phyloP scores from a whole-genome alignment of 1,139 yeast genomes.

The Pichia inconspicua region DNA sequence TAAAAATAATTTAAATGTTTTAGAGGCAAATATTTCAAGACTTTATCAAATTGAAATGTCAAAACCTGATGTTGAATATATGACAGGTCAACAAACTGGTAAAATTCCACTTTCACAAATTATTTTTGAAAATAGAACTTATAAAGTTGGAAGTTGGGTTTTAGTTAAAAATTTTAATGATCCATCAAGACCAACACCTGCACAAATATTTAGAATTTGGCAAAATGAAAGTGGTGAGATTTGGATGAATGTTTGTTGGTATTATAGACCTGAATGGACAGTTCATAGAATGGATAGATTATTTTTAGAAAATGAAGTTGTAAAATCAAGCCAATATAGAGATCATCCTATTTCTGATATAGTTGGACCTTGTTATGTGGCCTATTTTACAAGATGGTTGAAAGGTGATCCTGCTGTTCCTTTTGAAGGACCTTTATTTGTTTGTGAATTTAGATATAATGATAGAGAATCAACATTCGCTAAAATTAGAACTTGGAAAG shows the following conservation, averaged over 20 bases:
- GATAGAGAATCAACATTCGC: conserved; percentile 86
- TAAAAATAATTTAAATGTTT: conserved; percentile 49
- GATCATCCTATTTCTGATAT: conserved; percentile 87
- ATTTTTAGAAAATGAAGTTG: conserved; percentile 88
- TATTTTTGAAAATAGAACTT: conserved; percentile 62
- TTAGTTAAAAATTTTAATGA: conserved; percentile 81
- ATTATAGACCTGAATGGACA: conserved; percentile 94
- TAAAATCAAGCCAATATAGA: conserved; percentile 93
- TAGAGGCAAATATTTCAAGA: conserved; percentile 55
- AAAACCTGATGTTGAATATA: conserved; percentile 75
- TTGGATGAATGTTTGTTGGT: conserved; percentile 96
- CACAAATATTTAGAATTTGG: conserved; percentile 92
- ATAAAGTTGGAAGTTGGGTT: conserved; percentile 93
- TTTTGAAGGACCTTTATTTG: conserved; percentile 73
- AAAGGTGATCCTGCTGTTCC: conserved; percentile 91
- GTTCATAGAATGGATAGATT: conserved; percentile 85
- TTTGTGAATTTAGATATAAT: conserved; percentile 92
- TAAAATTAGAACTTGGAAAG: conserved; percentile 96
- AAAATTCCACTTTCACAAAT: conserved; percentile 70
- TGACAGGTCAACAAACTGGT: conserved; percentile 46
- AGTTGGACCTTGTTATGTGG: conserved; percentile 88
- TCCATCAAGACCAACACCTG: conserved; percentile 81
- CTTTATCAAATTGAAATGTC: conserved; percentile 64
- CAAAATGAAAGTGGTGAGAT: conserved; percentile 63
- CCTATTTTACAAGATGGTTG: conserved; percentile 87